These are phyloP conservation scores for Fusarium musae DNA, from an alignment of 2,329 filamentous ascomycete species.

Conservation along the genomic window DNA sequence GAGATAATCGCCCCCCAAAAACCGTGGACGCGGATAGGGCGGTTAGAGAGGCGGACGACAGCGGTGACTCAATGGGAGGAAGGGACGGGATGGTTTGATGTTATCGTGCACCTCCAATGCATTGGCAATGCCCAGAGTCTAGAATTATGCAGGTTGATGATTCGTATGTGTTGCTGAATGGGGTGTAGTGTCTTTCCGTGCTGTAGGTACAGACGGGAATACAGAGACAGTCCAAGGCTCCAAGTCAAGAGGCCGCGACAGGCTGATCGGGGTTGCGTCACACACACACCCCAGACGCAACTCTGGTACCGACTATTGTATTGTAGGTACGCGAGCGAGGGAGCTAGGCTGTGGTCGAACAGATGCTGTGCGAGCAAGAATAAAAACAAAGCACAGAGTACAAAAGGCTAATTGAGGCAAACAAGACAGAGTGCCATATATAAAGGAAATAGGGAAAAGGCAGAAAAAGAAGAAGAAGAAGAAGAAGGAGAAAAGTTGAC, in stretches of 20 bases:
- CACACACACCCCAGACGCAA: slow-evolving; percentile 21
- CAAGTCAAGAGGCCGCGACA: slow-evolving; percentile 8
- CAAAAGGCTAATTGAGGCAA: not conserved
- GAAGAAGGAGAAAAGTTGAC: not conserved
- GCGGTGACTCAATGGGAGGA: slow-evolving; percentile 33
- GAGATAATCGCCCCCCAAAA: slow-evolving; percentile 17
- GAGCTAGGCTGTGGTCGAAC: slow-evolving; percentile 22
- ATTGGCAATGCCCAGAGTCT: slow-evolving; percentile 23
- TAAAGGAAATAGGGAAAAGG: not conserved
- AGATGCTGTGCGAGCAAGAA: slow-evolving; percentile 1
- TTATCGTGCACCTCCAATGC: slow-evolving; percentile 23
- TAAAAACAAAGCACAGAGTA: not conserved
- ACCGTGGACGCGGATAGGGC: slow-evolving; percentile 33
- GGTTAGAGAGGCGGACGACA: slow-evolving; percentile 17
- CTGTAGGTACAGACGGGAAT: slow-evolving; percentile 15
- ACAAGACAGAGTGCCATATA: not conserved
- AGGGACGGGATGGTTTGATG: slow-evolving; percentile 30
- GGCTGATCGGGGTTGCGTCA: slow-evolving; percentile 38
- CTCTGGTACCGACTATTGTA: not conserved
- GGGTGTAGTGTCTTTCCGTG: slow-evolving; percentile 16
- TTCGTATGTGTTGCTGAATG: slow-evolving; percentile 35
- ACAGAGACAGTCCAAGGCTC: slow-evolving; percentile 7
- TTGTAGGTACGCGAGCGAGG: not conserved
- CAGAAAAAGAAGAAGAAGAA: not conserved
- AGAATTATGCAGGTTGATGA: slow-evolving; percentile 42